These are phyloP conservation scores for Phytophthora sansomeana DNA, from an alignment of 352 stramenopile genomes.

Conservation along the genomic window DNA sequence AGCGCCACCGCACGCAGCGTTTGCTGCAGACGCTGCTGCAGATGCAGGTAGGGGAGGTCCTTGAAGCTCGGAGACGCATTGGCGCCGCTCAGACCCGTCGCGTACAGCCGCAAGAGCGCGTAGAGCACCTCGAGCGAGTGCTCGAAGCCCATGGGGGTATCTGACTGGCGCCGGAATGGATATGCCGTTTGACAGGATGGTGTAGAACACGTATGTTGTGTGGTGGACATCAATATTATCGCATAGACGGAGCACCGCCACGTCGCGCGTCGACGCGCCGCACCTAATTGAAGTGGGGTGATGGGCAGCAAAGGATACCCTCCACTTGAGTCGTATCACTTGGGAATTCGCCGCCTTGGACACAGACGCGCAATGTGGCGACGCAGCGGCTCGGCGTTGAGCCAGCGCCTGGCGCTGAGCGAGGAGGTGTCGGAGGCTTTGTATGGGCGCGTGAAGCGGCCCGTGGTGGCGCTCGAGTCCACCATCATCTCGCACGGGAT, in stretches of 20 bases:
- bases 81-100: conserved; percentile 8
- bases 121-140: conserved; percentile 62
- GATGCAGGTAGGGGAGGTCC: conserved; percentile 43
- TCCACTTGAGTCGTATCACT: conserved; percentile 1
- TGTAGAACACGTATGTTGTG: neutral
- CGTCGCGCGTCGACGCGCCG: neutral
- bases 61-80: conserved; percentile 5
- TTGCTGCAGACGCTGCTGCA: conserved; percentile 68
- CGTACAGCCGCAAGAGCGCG: conserved; percentile 47
- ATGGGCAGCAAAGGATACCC: neutral
- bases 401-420: conserved; percentile 52
- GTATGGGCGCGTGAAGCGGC: conserved; percentile 47
- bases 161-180: neutral
- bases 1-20: conserved; percentile 56
- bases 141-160: conserved; percentile 47
- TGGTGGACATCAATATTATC: neutral
- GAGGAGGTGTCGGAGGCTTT: conserved; percentile 65
- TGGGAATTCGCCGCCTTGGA: neutral
- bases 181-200: neutral
- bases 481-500: conserved; percentile 99
- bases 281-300: conserved; percentile 5
- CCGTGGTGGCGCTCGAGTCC: conserved; percentile 97
- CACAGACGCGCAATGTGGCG: conserved; percentile 41
- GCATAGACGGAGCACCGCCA: neutral
- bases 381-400: conserved; percentile 47